phyloP scores from a whole-genome alignment of 2,329 filamentous ascomycete species.

The Pseudocercospora musae region DNA sequence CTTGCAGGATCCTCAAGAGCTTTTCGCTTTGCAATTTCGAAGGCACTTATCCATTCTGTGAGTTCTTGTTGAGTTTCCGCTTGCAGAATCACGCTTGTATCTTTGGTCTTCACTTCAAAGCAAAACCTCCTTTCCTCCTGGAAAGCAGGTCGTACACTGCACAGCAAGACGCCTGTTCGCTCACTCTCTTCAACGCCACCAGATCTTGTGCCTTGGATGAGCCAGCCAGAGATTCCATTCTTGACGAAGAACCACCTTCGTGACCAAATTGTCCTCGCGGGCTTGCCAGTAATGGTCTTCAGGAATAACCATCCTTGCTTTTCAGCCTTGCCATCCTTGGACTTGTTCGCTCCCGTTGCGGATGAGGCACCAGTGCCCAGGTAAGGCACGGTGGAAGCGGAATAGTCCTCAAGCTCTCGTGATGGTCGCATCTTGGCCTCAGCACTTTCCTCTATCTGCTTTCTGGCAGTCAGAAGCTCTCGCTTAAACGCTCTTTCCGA shows the following conservation, averaged over 20 bases:
- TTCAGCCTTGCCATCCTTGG: conserved; percentile 53
- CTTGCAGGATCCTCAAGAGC: conserved; percentile 72
- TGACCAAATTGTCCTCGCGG: conserved; percentile 83
- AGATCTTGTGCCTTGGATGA: conserved; percentile 74
- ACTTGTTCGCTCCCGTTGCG: conserved; percentile 54
- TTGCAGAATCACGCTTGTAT: conserved; percentile 81
- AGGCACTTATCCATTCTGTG: conserved; percentile 91
- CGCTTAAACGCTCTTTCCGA: conserved; percentile 79
- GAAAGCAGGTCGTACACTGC: conserved; percentile 85
- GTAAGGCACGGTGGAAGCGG: conserved; percentile 83
- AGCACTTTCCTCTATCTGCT: conserved; percentile 76
- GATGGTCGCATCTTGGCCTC: conserved; percentile 72
- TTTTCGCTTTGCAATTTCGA: conserved; percentile 89
- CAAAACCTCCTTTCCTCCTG: conserved; percentile 94
- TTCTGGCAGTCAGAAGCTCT: conserved; percentile 74
- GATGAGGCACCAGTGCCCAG: conserved; percentile 66
- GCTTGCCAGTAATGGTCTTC: conserved; percentile 78
- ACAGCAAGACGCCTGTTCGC: conserved; percentile 90
- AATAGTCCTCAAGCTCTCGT: conserved; percentile 89
- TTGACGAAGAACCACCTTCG: conserved; percentile 94
- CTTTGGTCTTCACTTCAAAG: conserved; percentile 98
- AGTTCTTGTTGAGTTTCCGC: conserved; percentile 88
- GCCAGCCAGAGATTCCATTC: conserved; percentile 92
- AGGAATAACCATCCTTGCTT: conserved; percentile 96
- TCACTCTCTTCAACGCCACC: conserved; percentile 92